Evolutionary conservation across 2,329 filamentous ascomycete species (phyloP), one percentile per base, ranked within the genome.

Genomic region (Nemania diffusa): DNA sequence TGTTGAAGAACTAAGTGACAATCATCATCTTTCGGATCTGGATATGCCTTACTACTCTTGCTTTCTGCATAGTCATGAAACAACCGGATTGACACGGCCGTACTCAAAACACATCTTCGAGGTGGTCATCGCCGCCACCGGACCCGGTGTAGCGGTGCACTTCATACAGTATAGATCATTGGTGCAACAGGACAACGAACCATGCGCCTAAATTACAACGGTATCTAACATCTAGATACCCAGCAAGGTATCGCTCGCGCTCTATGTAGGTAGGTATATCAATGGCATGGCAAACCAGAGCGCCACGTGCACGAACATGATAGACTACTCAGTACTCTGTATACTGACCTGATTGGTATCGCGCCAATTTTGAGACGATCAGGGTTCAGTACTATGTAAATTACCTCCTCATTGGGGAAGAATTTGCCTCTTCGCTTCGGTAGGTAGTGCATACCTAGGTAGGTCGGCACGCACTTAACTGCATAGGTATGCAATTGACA

Each of bases 81-180:
- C 56, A 13, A 53, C 50, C n/a, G 50, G 24, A 52, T 58, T 50
- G 8, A 34, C 34, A 57, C 29, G 40, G n/a, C 34, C 20, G 40
- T 44, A 27, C 40, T 53, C 55, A 29, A 63, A 55, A 62, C 59
- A 56, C 27, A 20, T 48, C 64, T 65, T 34, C 27, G 34, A 52
- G 32, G 40, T 22, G 51, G 51, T 48, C 42, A n/a, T 56, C 20
- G 32, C 60, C 42, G 20, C 20, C 27, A 42, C 27, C 29, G 26
- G 59, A 24, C 58, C 58, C 53, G 46, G 53, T 20, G 20, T 34
- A 15, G 37, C 44, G 15, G 26, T 32, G 22, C 52, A 27, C 53
- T 56, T 53, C 34, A 24, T 42, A 34, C 29, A 15, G 13, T n/a
- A 20, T 32, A 42, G 17, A 48, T 44, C 37, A 42, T 20, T 46